Conservation (phyloP, 1,139 yeast genomes). For the Pichia sp. region DNA sequence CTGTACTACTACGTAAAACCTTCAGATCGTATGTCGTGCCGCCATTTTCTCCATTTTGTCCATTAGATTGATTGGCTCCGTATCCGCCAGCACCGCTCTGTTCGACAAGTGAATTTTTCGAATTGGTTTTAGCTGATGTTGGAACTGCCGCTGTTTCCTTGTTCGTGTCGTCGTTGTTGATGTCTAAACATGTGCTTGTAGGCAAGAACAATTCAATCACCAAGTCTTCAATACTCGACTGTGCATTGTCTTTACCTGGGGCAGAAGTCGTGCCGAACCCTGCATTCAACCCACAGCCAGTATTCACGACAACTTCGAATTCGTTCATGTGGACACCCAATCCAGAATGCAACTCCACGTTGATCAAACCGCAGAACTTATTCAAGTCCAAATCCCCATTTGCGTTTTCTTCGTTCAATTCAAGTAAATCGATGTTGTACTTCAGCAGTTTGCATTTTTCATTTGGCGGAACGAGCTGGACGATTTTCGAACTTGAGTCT, state of each 20-base stretch:
- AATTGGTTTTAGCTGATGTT: not conserved
- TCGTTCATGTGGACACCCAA: conserved; percentile 64
- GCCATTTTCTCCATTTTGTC: not conserved
- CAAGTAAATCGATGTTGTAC: conserved; percentile 55
- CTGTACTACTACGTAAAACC: conserved; percentile 62
- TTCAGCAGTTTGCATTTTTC: conserved; percentile 66
- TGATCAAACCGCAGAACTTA: conserved; percentile 50
- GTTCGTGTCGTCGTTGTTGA: not conserved
- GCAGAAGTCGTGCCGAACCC: conserved; percentile 26
- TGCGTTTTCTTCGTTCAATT: conserved; percentile 12
- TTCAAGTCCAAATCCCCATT: conserved; percentile 25
- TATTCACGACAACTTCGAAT: conserved; percentile 67
- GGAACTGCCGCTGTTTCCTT: conserved; percentile 2
- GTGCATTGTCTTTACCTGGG: conserved; percentile 33
- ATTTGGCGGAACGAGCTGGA: conserved; percentile 87
- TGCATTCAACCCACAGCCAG: conserved; percentile 33
- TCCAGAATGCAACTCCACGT: conserved; percentile 58
- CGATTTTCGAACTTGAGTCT: conserved; percentile 35
- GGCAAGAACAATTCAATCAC: conserved; percentile 45
- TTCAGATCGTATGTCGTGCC: conserved; percentile 30
- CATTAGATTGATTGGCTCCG: conserved; percentile 2
- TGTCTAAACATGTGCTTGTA: conserved; percentile 17
- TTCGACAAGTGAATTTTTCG: not conserved
- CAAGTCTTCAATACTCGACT: conserved; percentile 51
- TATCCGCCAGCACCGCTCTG: not conserved